Evolutionary conservation across 371 early-diverging fungal species (phyloP).

Genomic region (Syncephalastrum contaminatum): DNA sequence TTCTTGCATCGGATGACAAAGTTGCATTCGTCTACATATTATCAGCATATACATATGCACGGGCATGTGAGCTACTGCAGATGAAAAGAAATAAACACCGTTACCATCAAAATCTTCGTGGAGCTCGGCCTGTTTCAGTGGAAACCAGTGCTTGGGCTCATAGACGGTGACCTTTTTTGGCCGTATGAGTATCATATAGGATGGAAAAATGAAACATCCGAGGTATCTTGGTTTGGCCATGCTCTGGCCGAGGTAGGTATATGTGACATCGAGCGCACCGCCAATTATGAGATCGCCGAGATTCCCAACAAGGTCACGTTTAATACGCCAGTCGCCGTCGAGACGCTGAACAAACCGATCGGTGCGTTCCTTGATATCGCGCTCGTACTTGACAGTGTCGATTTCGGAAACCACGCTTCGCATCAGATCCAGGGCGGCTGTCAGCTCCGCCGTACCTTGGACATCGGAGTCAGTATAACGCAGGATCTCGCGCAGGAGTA

Average conservation of each 20-base stretch:
- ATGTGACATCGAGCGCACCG: constrained; percentile 48
- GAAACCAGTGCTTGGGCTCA: constrained; percentile 62
- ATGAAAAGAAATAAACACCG: constrained; percentile 12
- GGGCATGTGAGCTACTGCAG: background rate
- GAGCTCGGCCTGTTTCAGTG: constrained; percentile 46
- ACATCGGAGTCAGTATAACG: constrained; percentile 30
- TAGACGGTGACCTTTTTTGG: constrained; percentile 53
- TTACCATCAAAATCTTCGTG: constrained; percentile 37
- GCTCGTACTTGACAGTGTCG: constrained; percentile 27
- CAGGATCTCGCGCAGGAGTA: constrained; percentile 42
- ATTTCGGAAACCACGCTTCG: constrained; percentile 36
- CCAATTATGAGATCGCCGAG: constrained; percentile 35
- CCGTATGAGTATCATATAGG: constrained; percentile 52
- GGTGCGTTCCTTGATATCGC: constrained; percentile 37
- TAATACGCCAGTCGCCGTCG: constrained; percentile 39
- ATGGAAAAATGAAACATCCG: constrained; percentile 56
- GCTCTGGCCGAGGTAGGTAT: constrained; percentile 36
- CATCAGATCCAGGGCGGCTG: constrained; percentile 26
- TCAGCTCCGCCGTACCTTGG: constrained; percentile 25
- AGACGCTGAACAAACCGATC: constrained; percentile 37
- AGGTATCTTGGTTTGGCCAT: constrained; percentile 38
- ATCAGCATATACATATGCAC: background rate
- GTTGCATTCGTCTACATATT: constrained; percentile 28
- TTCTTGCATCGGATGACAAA: constrained; percentile 42
- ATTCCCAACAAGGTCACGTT: constrained; percentile 24